phyloP scores from a whole-genome alignment of 176 grass and related monocot genomes.

The Eremochloa ophiuroides region DNA sequence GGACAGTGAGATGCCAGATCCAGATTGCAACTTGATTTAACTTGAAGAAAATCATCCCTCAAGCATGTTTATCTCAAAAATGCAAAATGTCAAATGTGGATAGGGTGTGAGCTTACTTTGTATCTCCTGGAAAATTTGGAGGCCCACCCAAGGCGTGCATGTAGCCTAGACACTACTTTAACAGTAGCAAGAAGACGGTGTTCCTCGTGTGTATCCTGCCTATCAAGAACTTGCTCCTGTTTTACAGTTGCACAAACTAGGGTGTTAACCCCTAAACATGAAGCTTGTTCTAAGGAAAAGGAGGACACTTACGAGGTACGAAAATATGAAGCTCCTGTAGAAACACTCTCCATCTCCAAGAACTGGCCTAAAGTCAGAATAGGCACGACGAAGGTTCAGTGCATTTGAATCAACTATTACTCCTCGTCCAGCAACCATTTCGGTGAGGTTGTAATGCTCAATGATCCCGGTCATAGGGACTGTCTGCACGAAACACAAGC shows the following conservation, averaged over 20 bases:
- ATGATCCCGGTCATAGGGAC: not conserved
- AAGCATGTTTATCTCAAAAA: constrained; percentile 8
- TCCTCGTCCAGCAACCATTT: not conserved
- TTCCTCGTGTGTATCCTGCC: not conserved
- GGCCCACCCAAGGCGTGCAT: not conserved
- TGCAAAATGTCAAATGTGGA: not conserved
- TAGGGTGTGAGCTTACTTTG: constrained; percentile 16
- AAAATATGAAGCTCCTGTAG: constrained; percentile 1
- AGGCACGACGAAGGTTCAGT: not conserved
- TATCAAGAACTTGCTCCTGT: constrained; percentile 7
- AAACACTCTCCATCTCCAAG: constrained; percentile 10
- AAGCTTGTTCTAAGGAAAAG: not conserved
- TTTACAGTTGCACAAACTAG: not conserved
- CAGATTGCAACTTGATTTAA: not conserved
- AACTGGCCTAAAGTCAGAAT: constrained; percentile 9
- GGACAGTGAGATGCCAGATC: constrained; percentile 11
- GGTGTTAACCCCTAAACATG: constrained; percentile 9
- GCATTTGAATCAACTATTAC: not conserved
- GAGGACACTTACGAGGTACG: not conserved
- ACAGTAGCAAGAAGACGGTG: constrained; percentile 4
- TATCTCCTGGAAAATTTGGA: not conserved
- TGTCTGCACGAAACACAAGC: constrained; percentile 14
- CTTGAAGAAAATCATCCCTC: constrained; percentile 20
- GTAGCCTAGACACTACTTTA: not conserved
- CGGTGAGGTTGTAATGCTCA: not conserved